A percentile compares a stretch with the other conserved stretches of the same genome.
Conservation (phyloP, 2,329 filamentous ascomycete species). For the Colletotrichum sansevieriae region DNA sequence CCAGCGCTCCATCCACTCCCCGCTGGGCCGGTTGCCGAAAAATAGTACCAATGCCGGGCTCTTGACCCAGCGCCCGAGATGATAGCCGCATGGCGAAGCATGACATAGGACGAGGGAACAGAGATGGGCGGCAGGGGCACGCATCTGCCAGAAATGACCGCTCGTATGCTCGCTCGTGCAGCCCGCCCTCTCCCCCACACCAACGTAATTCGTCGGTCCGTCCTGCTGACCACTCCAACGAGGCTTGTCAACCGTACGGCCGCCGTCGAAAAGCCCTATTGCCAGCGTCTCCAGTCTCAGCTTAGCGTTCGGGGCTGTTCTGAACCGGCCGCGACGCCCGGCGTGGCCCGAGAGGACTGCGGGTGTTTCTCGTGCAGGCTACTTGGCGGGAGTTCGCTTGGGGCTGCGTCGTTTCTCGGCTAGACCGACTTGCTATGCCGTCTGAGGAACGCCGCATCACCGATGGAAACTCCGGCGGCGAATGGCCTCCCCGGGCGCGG, state of each 20-base stretch:
- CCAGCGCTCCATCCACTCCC: neutral
- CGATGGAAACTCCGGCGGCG: neutral
- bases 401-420: neutral
- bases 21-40: constrained; percentile 6
- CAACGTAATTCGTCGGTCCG: neutral
- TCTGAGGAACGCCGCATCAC: neutral
- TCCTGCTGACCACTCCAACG: neutral
- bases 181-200: neutral
- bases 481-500: neutral
- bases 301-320: neutral
- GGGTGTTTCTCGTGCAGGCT: neutral
- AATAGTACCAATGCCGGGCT: too few relatives aligned
- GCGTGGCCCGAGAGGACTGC: neutral
- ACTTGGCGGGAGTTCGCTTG: neutral
- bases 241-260: neutral
- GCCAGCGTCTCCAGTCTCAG: neutral
- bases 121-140: too few relatives aligned
- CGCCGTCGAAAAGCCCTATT: too few relatives aligned
- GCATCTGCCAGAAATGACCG: too few relatives aligned
- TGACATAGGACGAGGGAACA: neutral
- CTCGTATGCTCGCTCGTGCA: too few relatives aligned
- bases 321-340: constrained; percentile 1
- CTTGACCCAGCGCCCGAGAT: neutral
- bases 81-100: neutral
- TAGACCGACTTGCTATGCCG: neutral